Base-by-base conservation (phyloP, 352 stramenopile genomes). In the Hyphochytrium catenoides region DNA sequence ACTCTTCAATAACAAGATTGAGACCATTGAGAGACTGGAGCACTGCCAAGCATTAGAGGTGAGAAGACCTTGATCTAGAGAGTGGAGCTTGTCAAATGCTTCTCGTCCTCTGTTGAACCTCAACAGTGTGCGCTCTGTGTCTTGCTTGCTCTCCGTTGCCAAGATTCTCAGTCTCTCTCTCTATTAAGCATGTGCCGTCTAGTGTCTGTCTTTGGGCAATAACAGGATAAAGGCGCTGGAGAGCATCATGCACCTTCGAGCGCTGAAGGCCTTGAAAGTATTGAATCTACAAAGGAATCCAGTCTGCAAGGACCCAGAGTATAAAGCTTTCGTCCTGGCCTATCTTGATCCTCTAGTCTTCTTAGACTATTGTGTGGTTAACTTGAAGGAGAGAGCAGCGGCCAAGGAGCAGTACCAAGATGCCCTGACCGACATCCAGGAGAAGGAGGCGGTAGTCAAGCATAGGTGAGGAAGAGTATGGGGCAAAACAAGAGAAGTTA, bases 1-100 rank as follows among this genome's bases (percentile, higher is more conserved):
- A 36, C 52, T 94, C 1, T 93, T 85, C 54, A 90, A 82, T 47
- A 94, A 94, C 48, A 69, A 70, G 44, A 92, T 94, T 43, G 26
- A 54, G n/a, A 79, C 82, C 35, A 53, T 94, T 30, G 71, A 91
- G 42, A 84, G 81, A 36, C 51, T 94, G 15, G 74, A n/a, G n/a
- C n/a, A n/a, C n/a, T n/a, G n/a, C n/a, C n/a, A n/a, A n/a, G n/a
- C n/a, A n/a, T n/a, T n/a, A n/a, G n/a, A n/a, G n/a, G n/a, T n/a
- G n/a, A n/a, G n/a, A n/a, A n/a, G n/a, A n/a, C n/a, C n/a, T n/a
- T n/a, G n/a, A n/a, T n/a, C n/a, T n/a, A n/a, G n/a, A n/a, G n/a
- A n/a, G 31, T 21, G 28, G 9, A 30, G 30, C 28, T 12, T 14
- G 14, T 15, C 2, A 36, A 35, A 15, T 36, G 3, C 18, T 21